Evolutionary conservation across 768 basidiomycete species (phyloP).

Genomic region (Leucocoprinus leucothites): DNA sequence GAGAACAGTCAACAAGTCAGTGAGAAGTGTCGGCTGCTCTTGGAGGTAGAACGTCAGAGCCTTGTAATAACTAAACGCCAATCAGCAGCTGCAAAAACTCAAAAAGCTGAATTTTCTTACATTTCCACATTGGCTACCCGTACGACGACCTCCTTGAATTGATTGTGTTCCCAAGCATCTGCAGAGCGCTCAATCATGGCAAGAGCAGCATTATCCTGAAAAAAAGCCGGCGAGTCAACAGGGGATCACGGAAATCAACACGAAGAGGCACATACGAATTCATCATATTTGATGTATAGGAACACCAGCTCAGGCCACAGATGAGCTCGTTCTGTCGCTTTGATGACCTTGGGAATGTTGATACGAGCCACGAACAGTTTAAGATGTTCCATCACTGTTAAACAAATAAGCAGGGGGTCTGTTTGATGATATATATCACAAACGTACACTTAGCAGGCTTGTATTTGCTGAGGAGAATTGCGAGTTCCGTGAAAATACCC

Average conservation of each 20-base stretch:
- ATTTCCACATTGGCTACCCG: constrained; percentile 98
- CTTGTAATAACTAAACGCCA: constrained; percentile 78
- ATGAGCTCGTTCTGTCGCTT: constrained; percentile 93
- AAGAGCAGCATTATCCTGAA: constrained; percentile 90
- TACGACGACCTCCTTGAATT: constrained; percentile 98
- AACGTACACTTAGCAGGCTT: constrained; percentile 83
- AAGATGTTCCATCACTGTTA: constrained; percentile 94
- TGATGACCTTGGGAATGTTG: constrained; percentile 99
- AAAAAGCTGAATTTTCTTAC: constrained; percentile 38
- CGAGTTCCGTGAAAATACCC: constrained; percentile 97
- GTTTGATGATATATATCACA: background rate
- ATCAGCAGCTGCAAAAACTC: constrained; percentile 9
- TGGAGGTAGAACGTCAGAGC: constrained; percentile 91
- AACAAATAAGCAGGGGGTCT: background rate
- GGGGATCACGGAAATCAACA: background rate
- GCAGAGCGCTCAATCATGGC: constrained; percentile 98
- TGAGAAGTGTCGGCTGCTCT: constrained; percentile 90
- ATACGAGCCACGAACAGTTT: constrained; percentile 94
- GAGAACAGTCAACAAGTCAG: constrained; percentile 88
- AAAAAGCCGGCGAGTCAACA: background rate
- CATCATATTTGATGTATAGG: constrained; percentile 98
- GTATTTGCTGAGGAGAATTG: constrained; percentile 93
- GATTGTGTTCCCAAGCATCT: constrained; percentile 99
- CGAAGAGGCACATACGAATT: constrained; percentile 56
- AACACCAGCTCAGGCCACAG: constrained; percentile 99